These are phyloP conservation scores for Stagonosporopsis rhizophila DNA, from an alignment of 2,329 filamentous ascomycete genomes.

Conservation along the genomic window DNA sequence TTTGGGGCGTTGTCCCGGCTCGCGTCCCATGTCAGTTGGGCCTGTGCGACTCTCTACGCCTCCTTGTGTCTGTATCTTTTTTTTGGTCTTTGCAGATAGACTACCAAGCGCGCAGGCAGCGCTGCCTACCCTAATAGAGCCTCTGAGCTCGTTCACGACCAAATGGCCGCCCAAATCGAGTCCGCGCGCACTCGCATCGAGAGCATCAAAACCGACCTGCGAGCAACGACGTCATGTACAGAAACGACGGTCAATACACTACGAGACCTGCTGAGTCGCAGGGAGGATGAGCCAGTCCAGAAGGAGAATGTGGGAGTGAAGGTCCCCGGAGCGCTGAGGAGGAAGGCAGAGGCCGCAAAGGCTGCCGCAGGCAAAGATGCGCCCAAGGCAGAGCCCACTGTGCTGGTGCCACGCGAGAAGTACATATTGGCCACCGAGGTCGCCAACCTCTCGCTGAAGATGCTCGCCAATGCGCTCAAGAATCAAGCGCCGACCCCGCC, in stretches of 20 bases:
- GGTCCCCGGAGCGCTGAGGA: slow-evolving; percentile 30
- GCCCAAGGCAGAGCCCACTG: slow-evolving; percentile 43
- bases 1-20: slow-evolving; percentile 9
- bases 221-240: slow-evolving; percentile 58
- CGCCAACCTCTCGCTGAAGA: slow-evolving; percentile 73
- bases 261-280: slow-evolving; percentile 52
- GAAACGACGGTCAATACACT: slow-evolving; percentile 55
- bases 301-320: slow-evolving; percentile 46
- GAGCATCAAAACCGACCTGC: slow-evolving; percentile 57
- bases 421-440: slow-evolving; percentile 74
- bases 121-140: slow-evolving; percentile 17
- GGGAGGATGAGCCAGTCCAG: slow-evolving; percentile 42
- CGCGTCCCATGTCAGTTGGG: slow-evolving; percentile 7
- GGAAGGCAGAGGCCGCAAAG: slow-evolving; percentile 42
- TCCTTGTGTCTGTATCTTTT: slow-evolving; percentile 13
- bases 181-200: slow-evolving; percentile 56
- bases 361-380: slow-evolving; percentile 41
- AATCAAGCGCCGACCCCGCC: slow-evolving; percentile 35
- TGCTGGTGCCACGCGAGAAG: slow-evolving; percentile 65
- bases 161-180: slow-evolving; percentile 41
- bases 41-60: slow-evolving; percentile 10
- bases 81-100: slow-evolving; percentile 9
- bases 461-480: slow-evolving; percentile 71
- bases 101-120: slow-evolving; percentile 17
- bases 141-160: slow-evolving; percentile 10